Evolutionary conservation across 1,139 yeast species (phyloP), one percentile per base, ranked within the genome.

Genomic region (Hansenula sp.): DNA sequence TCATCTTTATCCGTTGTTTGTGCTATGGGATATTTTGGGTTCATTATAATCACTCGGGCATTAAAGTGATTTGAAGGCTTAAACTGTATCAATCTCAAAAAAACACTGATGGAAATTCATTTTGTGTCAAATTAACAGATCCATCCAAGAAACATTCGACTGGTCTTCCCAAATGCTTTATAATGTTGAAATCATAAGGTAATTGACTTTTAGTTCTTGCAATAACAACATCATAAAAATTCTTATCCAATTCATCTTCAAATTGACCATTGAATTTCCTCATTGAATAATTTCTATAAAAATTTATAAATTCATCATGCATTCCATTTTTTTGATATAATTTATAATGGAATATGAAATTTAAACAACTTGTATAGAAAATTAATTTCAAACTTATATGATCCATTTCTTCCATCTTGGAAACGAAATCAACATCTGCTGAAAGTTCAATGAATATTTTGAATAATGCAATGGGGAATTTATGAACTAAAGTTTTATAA

Each of bases 351-450:
- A 18, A 36, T 5, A 36, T 36, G n/a, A 17, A 28, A 28, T 28
- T 28, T 28, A 36, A 28, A 13, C 48, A 43, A 41, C 57, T 48
- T 35, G 37, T 44, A 33, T 51, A 47, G 33, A 42, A 54, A 43
- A 55, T 38, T 29, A 54, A 45, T 41, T 56, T 56, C 49, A 51
- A 31, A 2, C 54, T 50, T 5, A 47, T 34, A 33, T 49, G 50
- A 33, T 55, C 55, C 27, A 34, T 44, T 0, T 13, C 11, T 15
- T 52, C 41, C 10, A 55, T 10, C n/a, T 51, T 45, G 4, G 37
- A 21, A 0, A 50, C 27, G 33, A 50, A 53, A 2, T 42, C 42
- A 2, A 25, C 5, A 25, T 46, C 41, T 4, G 35, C 38, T 8
- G 53, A 35, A 2, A 55, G 2, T 2, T 40, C 41, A 24, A 54